These are phyloP conservation scores for Mortierella sp. DNA, from an alignment of 371 early-diverging fungal species.

Conservation along the genomic window DNA sequence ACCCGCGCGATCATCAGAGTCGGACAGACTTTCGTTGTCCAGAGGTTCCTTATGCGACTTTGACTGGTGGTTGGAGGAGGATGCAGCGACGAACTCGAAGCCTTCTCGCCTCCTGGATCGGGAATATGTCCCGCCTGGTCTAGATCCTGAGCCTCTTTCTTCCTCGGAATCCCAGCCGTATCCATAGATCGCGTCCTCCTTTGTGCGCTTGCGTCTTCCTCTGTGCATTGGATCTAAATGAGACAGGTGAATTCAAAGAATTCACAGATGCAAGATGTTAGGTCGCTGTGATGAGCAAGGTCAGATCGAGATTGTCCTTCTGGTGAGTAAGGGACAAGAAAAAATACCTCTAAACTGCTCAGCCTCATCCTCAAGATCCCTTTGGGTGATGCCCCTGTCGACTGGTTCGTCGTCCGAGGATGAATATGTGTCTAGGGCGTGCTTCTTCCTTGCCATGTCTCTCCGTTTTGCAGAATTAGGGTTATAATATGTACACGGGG, in stretches of 20 bases:
- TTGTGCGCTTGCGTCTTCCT: constrained; percentile 34
- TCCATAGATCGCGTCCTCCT: constrained; percentile 42
- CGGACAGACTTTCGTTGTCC: neutral
- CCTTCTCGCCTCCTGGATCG: constrained; percentile 21
- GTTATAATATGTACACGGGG: too few species aligned
- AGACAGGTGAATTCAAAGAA: neutral
- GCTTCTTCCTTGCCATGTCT: constrained; percentile 37
- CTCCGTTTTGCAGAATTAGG: too few species aligned
- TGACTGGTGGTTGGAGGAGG: constrained; percentile 1
- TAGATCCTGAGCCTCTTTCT: constrained; percentile 15
- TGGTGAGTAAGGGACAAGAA: too few species aligned
- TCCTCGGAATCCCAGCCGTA: constrained; percentile 33
- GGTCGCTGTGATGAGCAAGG: too few species aligned
- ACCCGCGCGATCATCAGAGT: constrained; percentile 6
- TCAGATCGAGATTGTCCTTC: too few species aligned
- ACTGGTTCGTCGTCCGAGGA: constrained; percentile 36
- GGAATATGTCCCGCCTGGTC: constrained; percentile 11
- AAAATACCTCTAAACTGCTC: constrained; percentile 40
- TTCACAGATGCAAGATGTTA: neutral
- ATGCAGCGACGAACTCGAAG: constrained; percentile 33
- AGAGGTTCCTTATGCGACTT: neutral
- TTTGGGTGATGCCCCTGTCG: constrained; percentile 27
- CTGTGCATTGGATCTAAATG: constrained; percentile 4
- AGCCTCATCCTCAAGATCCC: constrained; percentile 40
- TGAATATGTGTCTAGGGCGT: constrained; percentile 32